phyloP scores from a whole-genome alignment of 371 early-diverging fungal genomes.

The Mucor racemosus region DNA sequence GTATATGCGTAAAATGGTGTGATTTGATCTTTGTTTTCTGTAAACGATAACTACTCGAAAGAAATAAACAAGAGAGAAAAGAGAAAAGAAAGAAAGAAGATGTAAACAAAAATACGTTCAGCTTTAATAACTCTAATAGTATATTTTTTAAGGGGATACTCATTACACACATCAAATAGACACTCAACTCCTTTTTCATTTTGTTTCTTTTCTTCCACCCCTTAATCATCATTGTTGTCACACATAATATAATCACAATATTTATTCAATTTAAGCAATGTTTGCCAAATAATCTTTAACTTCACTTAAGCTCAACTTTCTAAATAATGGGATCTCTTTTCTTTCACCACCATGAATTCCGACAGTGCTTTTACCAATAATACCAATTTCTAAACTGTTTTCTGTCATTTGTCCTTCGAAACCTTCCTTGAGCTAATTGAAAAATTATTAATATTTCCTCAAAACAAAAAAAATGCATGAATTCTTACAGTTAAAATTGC shows the following conservation, averaged over 20 bases:
- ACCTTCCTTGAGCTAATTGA: conserved; percentile 86
- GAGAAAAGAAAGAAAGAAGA: conserved; percentile 16
- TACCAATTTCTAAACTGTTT: conserved; percentile 92
- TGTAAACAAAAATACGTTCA: neutral
- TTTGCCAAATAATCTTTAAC: conserved; percentile 96
- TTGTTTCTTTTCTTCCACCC: conserved; percentile 2
- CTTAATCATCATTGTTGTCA: conserved; percentile 9
- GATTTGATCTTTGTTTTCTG: neutral
- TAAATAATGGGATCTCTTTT: conserved; percentile 70
- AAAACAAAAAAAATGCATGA: neutral
- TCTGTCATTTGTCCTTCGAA: conserved; percentile 97
- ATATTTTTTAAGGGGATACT: conserved; percentile 16
- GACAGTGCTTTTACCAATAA: conserved; percentile 72
- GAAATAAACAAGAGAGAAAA: neutral
- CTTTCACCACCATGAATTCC: conserved; percentile 63
- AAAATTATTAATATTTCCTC: neutral
- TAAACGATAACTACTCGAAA: neutral
- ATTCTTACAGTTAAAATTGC: conserved; percentile 85
- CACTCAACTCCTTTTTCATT: conserved; percentile 8
- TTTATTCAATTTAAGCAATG: conserved; percentile 65
- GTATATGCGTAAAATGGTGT: neutral
- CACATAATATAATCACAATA: neutral
- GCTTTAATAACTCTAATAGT: neutral
- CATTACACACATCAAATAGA: neutral
- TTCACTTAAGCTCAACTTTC: conserved; percentile 77